A percentile compares a stretch with the other conserved stretches of the same genome.
These are phyloP conservation scores for Candida wancherniae DNA, from an alignment of 805 yeast species.

Conservation along the genomic window DNA sequence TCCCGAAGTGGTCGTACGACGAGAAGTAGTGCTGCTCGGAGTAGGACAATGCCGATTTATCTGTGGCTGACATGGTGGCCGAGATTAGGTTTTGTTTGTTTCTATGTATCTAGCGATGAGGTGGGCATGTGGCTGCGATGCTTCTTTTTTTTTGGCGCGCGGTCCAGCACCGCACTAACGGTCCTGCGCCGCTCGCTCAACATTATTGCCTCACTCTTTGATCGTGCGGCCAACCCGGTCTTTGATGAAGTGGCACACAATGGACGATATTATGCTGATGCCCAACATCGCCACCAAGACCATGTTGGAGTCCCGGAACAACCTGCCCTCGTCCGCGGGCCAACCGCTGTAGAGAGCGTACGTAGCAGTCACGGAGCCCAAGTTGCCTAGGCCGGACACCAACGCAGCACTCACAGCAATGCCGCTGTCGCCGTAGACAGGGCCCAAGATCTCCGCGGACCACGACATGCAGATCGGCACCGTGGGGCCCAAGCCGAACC, in stretches of 20 bases:
- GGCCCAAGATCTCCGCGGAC: slow-evolving; percentile 69
- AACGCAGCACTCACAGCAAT: slow-evolving; percentile 78
- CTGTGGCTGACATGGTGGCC: slow-evolving; percentile 52
- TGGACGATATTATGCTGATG: slow-evolving; percentile 51
- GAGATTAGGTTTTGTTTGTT: no score
- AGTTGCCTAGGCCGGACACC: slow-evolving; percentile 81
- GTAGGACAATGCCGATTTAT: slow-evolving; percentile 56
- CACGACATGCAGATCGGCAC: slow-evolving; percentile 85
- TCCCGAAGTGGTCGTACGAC: slow-evolving; percentile 95
- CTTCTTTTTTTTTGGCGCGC: no score
- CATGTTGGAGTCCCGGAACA: slow-evolving; percentile 72
- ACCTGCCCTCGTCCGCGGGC: slow-evolving; percentile 67
- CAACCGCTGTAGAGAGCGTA: slow-evolving; percentile 84
- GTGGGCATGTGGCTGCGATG: no score
- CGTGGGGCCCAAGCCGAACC: slow-evolving; percentile 87
- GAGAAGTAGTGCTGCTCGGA: slow-evolving; percentile 90
- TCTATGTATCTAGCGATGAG: no score
- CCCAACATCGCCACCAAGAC: slow-evolving; percentile 77
- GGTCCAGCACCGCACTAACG: no score
- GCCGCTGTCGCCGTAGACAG: slow-evolving; percentile 77
- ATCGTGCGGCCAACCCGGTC: slow-evolving; percentile 27
- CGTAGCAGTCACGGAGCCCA: slow-evolving; percentile 81
- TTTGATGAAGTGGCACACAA: slow-evolving; percentile 29
- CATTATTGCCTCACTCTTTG: no score
- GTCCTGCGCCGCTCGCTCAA: no score